Conservation (phyloP, 345 rosid genomes). For the Boechera stricta region DNA sequence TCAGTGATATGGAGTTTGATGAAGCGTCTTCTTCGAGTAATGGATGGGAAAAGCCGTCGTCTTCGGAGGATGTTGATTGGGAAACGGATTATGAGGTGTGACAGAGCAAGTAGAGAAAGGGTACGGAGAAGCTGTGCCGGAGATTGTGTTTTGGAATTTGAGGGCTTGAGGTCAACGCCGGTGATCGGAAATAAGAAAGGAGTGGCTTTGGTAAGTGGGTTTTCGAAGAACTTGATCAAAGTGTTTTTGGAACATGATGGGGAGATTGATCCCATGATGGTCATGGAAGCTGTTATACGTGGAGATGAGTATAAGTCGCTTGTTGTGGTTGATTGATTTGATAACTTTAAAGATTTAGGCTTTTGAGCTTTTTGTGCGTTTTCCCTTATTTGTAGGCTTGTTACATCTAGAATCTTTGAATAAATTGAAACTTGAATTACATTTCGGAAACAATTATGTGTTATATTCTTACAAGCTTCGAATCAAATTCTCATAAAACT, state of each 20-base stretch:
- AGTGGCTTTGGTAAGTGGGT: conserved; percentile 66
- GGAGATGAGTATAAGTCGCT: conserved; percentile 53
- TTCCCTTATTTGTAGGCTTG: too few species aligned
- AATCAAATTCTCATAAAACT: too few species aligned
- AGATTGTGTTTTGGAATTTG: conserved; percentile 70
- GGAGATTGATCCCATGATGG: conserved; percentile 41
- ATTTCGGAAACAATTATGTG: too few species aligned
- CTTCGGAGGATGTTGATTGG: conserved; percentile 32
- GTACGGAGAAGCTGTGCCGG: conserved; percentile 54
- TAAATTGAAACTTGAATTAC: too few species aligned
- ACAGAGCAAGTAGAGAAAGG: conserved; percentile 60
- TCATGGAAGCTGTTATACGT: conserved; percentile 56
- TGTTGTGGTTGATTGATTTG: conserved; percentile 45
- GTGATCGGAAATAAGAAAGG: conserved; percentile 50
- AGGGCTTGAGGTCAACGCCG: conserved; percentile 54
- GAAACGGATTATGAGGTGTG: conserved; percentile 55
- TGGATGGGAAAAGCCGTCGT: background rate
- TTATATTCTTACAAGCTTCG: too few species aligned
- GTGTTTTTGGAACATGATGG: conserved; percentile 55
- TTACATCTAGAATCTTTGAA: too few species aligned
- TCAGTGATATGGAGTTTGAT: conserved; percentile 49
- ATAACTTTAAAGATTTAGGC: too few species aligned
- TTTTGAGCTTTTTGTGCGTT: too few species aligned
- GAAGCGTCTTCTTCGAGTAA: conserved; percentile 28
- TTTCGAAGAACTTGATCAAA: conserved; percentile 65